These are phyloP conservation scores for Chrysoporthe cubensis DNA, from an alignment of 2,329 filamentous ascomycete species.

Conservation along the genomic window DNA sequence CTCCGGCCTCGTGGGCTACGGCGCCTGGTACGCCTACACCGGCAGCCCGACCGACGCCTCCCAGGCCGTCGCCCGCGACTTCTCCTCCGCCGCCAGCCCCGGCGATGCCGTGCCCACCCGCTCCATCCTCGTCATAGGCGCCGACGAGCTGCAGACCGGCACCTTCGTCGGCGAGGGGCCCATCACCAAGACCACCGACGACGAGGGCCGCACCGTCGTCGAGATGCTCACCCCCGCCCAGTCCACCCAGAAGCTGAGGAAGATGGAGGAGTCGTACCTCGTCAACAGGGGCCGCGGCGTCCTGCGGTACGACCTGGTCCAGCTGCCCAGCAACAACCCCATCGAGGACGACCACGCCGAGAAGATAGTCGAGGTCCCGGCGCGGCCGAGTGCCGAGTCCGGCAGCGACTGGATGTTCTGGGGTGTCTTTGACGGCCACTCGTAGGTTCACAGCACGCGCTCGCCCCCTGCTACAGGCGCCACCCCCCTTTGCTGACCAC, in stretches of 20 bases:
- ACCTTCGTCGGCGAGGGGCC: constrained; percentile 84
- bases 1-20: constrained; percentile 74
- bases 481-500: constrained; percentile 29
- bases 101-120: constrained; percentile 53
- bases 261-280: constrained; percentile 88
- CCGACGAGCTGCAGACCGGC: constrained; percentile 87
- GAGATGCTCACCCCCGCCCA: constrained; percentile 98
- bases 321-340: constrained; percentile 93
- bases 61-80: constrained; percentile 43
- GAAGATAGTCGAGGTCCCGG: constrained; percentile 91
- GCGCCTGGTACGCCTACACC: constrained; percentile 76
- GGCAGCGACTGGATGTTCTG: constrained; percentile 99
- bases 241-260: constrained; percentile 84
- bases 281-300: constrained; percentile 90
- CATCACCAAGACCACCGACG: constrained; percentile 84
- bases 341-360: constrained; percentile 99
- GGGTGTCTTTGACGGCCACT: constrained; percentile 98
- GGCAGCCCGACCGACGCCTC: constrained; percentile 43
- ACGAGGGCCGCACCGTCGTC: constrained; percentile 81
- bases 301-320: constrained; percentile 90
- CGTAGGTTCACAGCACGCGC: constrained; percentile 58
- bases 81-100: constrained; percentile 43
- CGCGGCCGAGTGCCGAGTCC: constrained; percentile 51
- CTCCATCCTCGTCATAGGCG: constrained; percentile 84
- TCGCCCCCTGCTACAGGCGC: too few species aligned